phyloP scores from a whole-genome alignment of 2,329 filamentous ascomycete species.

The Colletotrichum sp. region DNA sequence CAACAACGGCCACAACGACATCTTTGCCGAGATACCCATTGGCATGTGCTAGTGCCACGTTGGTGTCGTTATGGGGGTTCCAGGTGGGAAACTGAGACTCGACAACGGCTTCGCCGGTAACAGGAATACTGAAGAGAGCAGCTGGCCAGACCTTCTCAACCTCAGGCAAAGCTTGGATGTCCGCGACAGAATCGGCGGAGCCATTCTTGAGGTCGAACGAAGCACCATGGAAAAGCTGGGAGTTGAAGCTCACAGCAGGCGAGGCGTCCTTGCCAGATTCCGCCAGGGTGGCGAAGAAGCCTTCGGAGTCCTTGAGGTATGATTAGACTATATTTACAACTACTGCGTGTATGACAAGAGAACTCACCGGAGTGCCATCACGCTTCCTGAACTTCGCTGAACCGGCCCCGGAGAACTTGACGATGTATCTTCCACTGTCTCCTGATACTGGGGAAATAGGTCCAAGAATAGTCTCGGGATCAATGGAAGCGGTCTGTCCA shows the following conservation, averaged over 20 bases:
- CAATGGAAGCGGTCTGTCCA: not conserved
- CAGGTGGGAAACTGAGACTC: not conserved
- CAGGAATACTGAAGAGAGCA: not conserved
- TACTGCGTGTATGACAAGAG: not conserved
- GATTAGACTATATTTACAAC: not conserved
- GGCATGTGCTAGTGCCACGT: not conserved
- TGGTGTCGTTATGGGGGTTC: conserved; percentile 5
- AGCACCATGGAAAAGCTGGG: conserved; percentile 8
- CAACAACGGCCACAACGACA: conserved; percentile 23
- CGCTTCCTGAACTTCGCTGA: not conserved
- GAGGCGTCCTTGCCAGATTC: not conserved
- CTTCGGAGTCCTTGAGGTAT: not conserved
- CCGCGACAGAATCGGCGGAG: not conserved
- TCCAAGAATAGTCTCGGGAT: not conserved
- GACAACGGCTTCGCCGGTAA: not conserved
- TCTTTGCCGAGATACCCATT: not conserved
- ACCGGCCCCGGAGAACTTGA: not conserved
- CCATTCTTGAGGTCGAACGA: conserved; percentile 1
- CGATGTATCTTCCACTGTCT: not conserved
- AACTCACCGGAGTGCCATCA: not conserved
- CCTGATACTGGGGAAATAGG: not conserved
- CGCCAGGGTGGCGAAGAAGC: not conserved
- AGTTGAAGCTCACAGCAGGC: conserved; percentile 9
- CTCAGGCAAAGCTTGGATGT: not conserved
- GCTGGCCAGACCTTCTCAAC: not conserved